Base-by-base conservation (phyloP, 176 grass and related monocot genomes). In the Luzula sylvatica region DNA sequence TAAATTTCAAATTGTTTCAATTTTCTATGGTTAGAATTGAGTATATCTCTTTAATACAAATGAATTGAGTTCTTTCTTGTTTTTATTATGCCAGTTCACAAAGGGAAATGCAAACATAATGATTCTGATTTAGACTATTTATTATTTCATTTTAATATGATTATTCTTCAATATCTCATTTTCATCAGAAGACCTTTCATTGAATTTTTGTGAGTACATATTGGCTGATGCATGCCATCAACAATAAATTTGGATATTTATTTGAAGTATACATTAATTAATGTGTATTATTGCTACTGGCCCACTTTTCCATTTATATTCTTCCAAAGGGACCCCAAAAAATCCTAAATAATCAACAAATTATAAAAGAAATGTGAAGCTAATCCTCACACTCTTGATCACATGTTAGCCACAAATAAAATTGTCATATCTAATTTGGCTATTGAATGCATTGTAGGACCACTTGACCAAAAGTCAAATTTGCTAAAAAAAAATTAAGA, bases 51-150 rank as follows among this genome's bases (percentile, higher is more conserved):
- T 11, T 12, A 18, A 67, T 32, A 45, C 26, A 32, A 38, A 46
- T 14, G 14, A 35, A 52, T 53, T 11, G 20, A 11, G 4, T 15
- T 50, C 20, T 65, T 50, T 19, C 26, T 22, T 51, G 8, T 49
- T 66, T 66, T n/a, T 17, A 26, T 24, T 53, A 28, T 23, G 28
- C n/a, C n/a, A 42, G 46, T 67, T 67, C 22, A n/a, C 27, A 67
- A 67, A 8, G 45, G 24, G 63, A 51, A 21, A 24, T 24, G 8
- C 42, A 26, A 77, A 68, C n/a, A 52, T 18, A 54, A 42, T 75
- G 67, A 72, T 79, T 40, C 56, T 38, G 66, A 78, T 53, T 45
- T 41, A 53, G 61, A 75, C 74, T 15, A 30, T 26, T 41, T 60
- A 59, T 65, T 21, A 48, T 50, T 65, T 68, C 66, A 38, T 65